These are phyloP conservation scores for Hypsizygus marmoreus DNA, from an alignment of 768 basidiomycete species.

Conservation along the genomic window DNA sequence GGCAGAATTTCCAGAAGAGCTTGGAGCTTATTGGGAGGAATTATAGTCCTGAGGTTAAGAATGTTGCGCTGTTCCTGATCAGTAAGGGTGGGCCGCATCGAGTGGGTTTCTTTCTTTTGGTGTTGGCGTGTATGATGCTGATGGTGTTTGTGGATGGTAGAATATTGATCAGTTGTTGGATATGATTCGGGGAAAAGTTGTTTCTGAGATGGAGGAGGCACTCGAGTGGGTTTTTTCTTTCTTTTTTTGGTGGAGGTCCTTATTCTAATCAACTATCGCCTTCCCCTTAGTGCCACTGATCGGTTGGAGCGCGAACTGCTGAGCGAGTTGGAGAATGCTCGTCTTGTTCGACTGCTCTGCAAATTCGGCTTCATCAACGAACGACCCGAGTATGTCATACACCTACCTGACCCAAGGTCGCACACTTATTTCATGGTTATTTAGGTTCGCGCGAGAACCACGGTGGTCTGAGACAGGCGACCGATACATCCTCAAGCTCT, in stretches of 20 bases:
- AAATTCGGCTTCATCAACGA: conserved; percentile 99
- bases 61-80: conserved; percentile 73
- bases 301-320: conserved; percentile 80
- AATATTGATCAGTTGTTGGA: conserved; percentile 80
- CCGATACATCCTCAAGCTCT: conserved; percentile 95
- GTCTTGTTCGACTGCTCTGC: conserved; percentile 83
- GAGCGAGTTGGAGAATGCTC: conserved; percentile 91
- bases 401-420: neutral
- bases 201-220: conserved; percentile 85
- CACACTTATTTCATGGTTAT: neutral
- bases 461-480: conserved; percentile 99
- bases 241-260: neutral
- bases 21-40: conserved; percentile 71
- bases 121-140: neutral
- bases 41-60: conserved; percentile 85
- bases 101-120: conserved; percentile 35
- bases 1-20: conserved; percentile 67
- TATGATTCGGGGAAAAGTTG: conserved; percentile 69
- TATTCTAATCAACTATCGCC: neutral
- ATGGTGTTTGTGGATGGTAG: conserved; percentile 36
- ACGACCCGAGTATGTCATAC: conserved; percentile 83
- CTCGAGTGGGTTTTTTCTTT: conserved; percentile 55
- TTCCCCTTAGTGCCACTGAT: conserved; percentile 66
- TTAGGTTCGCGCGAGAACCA: conserved; percentile 92
- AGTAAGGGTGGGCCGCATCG: conserved; percentile 70